A percentile compares a stretch with the other conserved stretches of the same genome.
These are phyloP conservation scores for Babjeviella inositovora DNA, from an alignment of 805 yeast genomes.

Conservation along the genomic window DNA sequence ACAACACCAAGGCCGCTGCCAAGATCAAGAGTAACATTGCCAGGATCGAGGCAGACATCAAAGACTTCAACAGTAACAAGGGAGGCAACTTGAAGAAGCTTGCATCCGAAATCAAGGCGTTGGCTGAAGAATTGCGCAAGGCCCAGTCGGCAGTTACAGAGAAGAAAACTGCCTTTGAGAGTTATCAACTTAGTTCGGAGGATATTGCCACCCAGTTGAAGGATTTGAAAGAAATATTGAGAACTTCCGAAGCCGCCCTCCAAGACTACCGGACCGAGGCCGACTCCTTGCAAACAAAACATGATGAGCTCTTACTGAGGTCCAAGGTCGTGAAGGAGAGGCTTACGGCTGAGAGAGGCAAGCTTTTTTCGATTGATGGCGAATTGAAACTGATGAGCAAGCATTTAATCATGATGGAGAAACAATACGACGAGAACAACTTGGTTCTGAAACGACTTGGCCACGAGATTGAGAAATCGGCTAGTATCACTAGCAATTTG, in stretches of 20 bases:
- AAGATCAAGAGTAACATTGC: slow-evolving; percentile 24
- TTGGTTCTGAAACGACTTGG: slow-evolving; percentile 34
- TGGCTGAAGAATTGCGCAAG: slow-evolving; percentile 14
- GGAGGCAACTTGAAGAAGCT: slow-evolving; percentile 63
- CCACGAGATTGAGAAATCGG: slow-evolving; percentile 37
- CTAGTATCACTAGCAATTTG: slow-evolving; percentile 16
- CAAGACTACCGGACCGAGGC: slow-evolving; percentile 3
- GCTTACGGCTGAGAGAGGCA: slow-evolving; percentile 34
- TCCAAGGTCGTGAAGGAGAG: slow-evolving; percentile 14
- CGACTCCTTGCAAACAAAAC: slow-evolving; percentile 2
- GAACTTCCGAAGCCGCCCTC: too few relatives aligned
- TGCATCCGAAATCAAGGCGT: slow-evolving; percentile 27
- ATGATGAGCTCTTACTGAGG: slow-evolving; percentile 3
- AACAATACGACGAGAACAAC: slow-evolving; percentile 26
- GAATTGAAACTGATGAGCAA: slow-evolving; percentile 49
- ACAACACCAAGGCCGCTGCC: slow-evolving; percentile 13
- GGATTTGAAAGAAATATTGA: slow-evolving; percentile 15
- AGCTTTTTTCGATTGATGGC: slow-evolving; percentile 54
- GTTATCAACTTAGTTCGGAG: slow-evolving; percentile 48
- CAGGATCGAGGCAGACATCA: slow-evolving; percentile 56
- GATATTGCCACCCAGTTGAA: slow-evolving; percentile 21
- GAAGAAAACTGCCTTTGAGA: slow-evolving; percentile 30
- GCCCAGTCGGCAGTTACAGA: slow-evolving; percentile 23
- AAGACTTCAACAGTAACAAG: slow-evolving; percentile 67
- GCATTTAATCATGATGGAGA: slow-evolving; percentile 24